Evolutionary conservation across 768 basidiomycete genomes (phyloP), one percentile per base, ranked within the genome.

Genomic region (Hygrophorus russula): DNA sequence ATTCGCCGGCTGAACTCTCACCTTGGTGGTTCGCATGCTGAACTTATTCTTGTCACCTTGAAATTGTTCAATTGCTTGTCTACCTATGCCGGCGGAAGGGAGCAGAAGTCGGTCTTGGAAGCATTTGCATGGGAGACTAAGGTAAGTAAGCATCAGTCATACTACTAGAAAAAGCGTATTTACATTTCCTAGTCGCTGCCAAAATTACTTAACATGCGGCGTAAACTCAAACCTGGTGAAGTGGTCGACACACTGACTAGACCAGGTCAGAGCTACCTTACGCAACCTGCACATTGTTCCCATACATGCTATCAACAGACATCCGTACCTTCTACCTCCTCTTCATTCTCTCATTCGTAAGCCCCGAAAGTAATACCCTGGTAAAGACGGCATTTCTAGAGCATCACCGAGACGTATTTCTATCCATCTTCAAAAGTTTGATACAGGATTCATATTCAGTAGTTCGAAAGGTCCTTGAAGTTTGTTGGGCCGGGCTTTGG

Each of bases 71-170:
- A 75, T 46, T 59, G 64, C 0, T 68, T 88, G 51, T 78, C 81
- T 2, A 55, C 58, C 0, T 88, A 82, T 54, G 79, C 70, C 1
- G 71, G 81, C 17, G 82, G 84, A 13, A 61, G 69, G 17, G 83
- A 88, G 48, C 69, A 73, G 40, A 80, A 74, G 48, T 53, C 65
- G 0, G 66, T 85, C 1, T 58, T 80, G 19, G 86, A 88, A 42
- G 67, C 67, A 0, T 86, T 90, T 59, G 73, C 76, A 5, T 90
- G 87, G 87, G 84, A 85, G 45, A 67, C 71, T 24, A 89, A 87
- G 69, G 87, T 80, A 41, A 1, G 60, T 53, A 1, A 5, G 9
- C 34, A 28, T 46, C 7, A 0, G 39, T 35, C 32, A 19, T 15
- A 36, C 18, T 14, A 9, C n/a, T 39, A 18, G 27, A 45, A 29